Evolutionary conservation across 768 basidiomycete genomes (phyloP).

Genomic region (Inosperma sp.): DNA sequence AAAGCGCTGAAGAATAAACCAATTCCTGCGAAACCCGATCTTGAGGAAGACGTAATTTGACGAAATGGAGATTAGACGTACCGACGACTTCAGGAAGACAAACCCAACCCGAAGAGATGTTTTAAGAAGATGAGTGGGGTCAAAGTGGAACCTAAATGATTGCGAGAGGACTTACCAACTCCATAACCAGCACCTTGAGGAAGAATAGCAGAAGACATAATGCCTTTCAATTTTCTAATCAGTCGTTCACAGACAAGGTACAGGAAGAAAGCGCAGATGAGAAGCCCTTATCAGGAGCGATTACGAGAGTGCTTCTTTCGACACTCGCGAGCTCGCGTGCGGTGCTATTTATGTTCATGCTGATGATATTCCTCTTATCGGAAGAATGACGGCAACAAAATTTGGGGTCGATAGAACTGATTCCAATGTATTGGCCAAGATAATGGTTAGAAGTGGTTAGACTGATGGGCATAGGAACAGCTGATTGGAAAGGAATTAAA

Average conservation of each 20-base stretch:
- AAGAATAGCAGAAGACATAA: constrained; percentile 39
- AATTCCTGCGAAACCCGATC: constrained; percentile 50
- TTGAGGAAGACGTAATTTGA: background rate
- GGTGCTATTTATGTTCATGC: no score
- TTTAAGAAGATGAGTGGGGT: background rate
- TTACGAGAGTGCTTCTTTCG: no score
- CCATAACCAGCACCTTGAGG: constrained; percentile 87
- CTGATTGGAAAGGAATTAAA: no score
- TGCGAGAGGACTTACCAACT: constrained; percentile 61
- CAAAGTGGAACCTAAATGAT: background rate
- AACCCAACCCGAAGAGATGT: background rate
- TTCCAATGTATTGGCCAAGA: no score
- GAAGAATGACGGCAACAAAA: no score
- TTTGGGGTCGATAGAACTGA: no score
- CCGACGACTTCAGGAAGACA: constrained; percentile 24
- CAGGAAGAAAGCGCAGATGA: background rate
- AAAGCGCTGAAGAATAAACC: constrained; percentile 83
- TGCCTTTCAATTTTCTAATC: background rate
- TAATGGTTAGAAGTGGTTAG: no score
- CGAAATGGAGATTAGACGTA: constrained; percentile 12
- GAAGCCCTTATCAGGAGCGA: background rate
- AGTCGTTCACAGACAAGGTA: background rate
- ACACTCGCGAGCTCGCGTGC: no score
- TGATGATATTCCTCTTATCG: no score
- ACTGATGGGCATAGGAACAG: no score